These are phyloP conservation scores for Nicotiana paniculata DNA, from an alignment of 257 asterid genomes.

Conservation along the genomic window DNA sequence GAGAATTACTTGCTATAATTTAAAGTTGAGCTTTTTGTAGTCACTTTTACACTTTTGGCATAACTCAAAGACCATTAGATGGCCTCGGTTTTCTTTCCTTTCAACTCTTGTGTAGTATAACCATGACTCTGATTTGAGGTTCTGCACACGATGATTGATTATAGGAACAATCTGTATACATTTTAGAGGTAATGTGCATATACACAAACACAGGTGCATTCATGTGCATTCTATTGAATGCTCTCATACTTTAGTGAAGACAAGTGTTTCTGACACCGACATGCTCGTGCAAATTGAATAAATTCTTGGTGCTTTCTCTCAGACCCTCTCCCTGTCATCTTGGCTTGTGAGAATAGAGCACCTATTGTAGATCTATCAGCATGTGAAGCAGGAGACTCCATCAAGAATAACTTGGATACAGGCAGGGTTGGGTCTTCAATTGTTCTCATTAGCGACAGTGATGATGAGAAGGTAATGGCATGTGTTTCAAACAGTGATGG, in stretches of 20 bases:
- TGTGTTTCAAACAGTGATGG: background rate
- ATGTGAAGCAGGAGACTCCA: background rate
- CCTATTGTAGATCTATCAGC: background rate
- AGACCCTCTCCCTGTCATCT: background rate
- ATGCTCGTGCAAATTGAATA: background rate
- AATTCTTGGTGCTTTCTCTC: background rate
- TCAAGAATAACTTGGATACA: background rate
- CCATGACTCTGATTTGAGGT: background rate
- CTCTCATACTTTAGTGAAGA: background rate
- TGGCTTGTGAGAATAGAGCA: background rate
- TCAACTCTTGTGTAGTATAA: background rate
- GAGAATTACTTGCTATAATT: background rate
- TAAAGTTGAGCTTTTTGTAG: background rate
- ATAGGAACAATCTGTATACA: background rate
- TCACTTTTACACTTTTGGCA: background rate
- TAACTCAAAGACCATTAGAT: background rate
- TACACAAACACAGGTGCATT: background rate
- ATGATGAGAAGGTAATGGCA: slow-evolving; percentile 2
- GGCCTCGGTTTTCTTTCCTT: background rate
- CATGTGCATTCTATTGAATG: background rate
- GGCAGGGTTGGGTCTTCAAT: background rate
- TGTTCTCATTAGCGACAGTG: slow-evolving; percentile 7
- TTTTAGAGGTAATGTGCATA: background rate
- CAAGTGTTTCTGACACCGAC: background rate
- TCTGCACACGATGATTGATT: background rate